Base-by-base conservation (phyloP, 2,329 filamentous ascomycete genomes). In the Colletotrichum lini region DNA sequence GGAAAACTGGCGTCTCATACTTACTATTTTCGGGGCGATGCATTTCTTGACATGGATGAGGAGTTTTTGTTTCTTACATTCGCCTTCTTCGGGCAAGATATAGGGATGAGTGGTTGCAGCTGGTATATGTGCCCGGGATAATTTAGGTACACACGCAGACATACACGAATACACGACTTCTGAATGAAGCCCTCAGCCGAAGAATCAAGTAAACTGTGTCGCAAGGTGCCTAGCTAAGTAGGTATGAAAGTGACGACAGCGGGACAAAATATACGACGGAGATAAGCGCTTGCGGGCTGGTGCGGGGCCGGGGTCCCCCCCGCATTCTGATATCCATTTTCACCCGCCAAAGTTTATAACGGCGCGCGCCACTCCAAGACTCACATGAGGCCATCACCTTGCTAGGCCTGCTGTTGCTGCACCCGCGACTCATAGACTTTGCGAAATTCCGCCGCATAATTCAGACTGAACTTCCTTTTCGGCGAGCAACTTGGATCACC, bases 231-330 rank as follows among this genome's bases (percentile, higher is more conserved):
- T 38, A 8, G 9, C 9, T 10, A 10, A 38, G 35, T 38, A 38
- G 9, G 47, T 6, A 45, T 2, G 21, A 40, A 45, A 52, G 56
- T 67, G 67, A 61, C 44, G 67, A 52, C 63, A 57, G 6, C 57
- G 63, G 38, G 52, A 45, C 38, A 35, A 9, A 10, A 9, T 10
- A 8, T 38, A 35, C 18, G 58, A 71, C 30, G 15, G 40, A 62
- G 50, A 67, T 54, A 59, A 58, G 68, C 68, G 53, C 56, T 56
- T 40, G 42, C n/a, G 65, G 44, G 45, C 53, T 68, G 18, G 26
- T 69, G 67, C 40, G 69, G 69, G 69, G 59, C 69, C 38, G 6
- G 42, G 45, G 40, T 67, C 69, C 65, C 69, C 69, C 65, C 69
- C 69, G 69, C 69, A 71, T 67, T 52, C 44, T 57, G 5, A 47